These are phyloP conservation scores for Zizania latifolia DNA, from an alignment of 176 grass and related monocot genomes.

Conservation along the genomic window DNA sequence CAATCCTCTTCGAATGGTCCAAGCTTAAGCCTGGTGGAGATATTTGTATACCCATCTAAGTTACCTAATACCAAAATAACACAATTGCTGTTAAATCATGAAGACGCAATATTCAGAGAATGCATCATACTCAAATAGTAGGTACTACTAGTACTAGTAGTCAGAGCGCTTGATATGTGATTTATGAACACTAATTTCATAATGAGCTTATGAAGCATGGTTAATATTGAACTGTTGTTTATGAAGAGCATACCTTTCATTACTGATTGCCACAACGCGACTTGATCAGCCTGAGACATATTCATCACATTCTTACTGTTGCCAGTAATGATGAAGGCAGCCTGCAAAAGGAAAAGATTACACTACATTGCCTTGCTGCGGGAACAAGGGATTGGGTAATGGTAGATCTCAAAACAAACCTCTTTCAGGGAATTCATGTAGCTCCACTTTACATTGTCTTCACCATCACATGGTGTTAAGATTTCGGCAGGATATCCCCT, in stretches of 20 bases:
- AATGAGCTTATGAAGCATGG: neutral
- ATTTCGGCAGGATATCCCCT: constrained; percentile 75
- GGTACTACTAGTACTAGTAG: neutral
- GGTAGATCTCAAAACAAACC: constrained; percentile 40
- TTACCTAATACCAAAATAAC: constrained; percentile 49
- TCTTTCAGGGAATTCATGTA: constrained; percentile 98
- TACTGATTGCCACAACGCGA: constrained; percentile 80
- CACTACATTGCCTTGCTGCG: neutral
- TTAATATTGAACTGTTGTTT: neutral
- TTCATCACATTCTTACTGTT: constrained; percentile 97
- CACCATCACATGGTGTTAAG: constrained; percentile 82
- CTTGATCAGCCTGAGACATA: constrained; percentile 95
- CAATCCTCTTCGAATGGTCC: constrained; percentile 69
- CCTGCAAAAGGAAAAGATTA: constrained; percentile 38
- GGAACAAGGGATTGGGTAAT: neutral
- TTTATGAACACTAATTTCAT: neutral
- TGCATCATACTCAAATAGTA: neutral
- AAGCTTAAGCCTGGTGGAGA: constrained; percentile 85
- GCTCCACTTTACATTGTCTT: constrained; percentile 93
- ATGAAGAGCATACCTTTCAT: constrained; percentile 56
- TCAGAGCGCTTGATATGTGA: neutral
- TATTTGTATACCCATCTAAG: constrained; percentile 57
- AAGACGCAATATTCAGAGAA: neutral
- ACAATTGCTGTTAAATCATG: neutral
- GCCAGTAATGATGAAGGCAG: constrained; percentile 90